phyloP scores from a whole-genome alignment of 192 early-diverging fungal genomes.

The Backusella westeae region DNA sequence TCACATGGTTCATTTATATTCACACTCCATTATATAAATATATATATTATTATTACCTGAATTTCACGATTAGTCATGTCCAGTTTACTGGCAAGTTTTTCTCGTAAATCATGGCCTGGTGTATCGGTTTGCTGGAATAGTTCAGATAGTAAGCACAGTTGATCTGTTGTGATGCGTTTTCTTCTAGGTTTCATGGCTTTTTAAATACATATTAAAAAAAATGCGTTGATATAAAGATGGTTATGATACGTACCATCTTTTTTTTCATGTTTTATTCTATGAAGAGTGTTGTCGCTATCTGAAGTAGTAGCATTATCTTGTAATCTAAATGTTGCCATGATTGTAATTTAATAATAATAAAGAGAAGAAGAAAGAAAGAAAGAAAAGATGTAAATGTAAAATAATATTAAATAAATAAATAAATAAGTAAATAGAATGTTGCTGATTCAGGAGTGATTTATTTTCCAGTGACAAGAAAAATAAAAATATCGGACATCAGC shows the following conservation, averaged over 20 bases:
- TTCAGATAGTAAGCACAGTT: conserved; percentile 62
- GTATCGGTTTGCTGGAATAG: conserved; percentile 77
- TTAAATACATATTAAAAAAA: background rate
- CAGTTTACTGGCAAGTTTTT: conserved; percentile 67
- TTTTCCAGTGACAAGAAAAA: conserved; percentile 2
- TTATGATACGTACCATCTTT: background rate
- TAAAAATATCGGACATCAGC: conserved; percentile 10
- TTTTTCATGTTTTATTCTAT: conserved; percentile 2
- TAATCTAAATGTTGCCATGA: background rate
- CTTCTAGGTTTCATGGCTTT: conserved; percentile 62
- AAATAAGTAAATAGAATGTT: background rate
- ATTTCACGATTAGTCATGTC: conserved; percentile 80
- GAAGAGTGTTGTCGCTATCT: background rate
- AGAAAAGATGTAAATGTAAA: background rate
- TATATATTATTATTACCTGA: conserved; percentile 48
- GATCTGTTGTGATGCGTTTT: conserved; percentile 73
- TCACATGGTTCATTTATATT: conserved; percentile 23
- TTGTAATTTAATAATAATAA: background rate
- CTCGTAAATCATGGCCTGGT: conserved; percentile 72
- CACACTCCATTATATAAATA: background rate
- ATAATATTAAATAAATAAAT: background rate
- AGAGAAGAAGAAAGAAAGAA: background rate
- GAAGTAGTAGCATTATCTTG: background rate
- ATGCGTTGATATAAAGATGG: background rate
- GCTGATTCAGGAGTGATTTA: background rate